Evolutionary conservation across 345 rosid genomes (phyloP).

Genomic region (Combretum micranthum): DNA sequence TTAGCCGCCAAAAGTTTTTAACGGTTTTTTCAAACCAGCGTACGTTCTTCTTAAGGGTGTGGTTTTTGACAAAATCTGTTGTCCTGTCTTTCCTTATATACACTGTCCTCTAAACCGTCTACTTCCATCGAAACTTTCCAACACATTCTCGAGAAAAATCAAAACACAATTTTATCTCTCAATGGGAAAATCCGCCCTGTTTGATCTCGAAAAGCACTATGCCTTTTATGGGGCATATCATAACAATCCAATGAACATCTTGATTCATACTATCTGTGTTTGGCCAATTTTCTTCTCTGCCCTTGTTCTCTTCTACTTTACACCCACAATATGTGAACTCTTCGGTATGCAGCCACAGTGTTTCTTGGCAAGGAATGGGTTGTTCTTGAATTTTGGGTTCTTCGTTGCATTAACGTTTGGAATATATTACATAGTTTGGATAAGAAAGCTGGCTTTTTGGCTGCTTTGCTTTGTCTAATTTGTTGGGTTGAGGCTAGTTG

Average conservation of each 20-base stretch:
- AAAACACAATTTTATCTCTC: not conserved
- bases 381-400: slow-evolving; percentile 21
- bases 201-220: slow-evolving; percentile 26
- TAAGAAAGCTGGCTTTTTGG: slow-evolving; percentile 22
- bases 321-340: slow-evolving; percentile 4
- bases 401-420: slow-evolving; percentile 16
- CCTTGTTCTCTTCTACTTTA: slow-evolving; percentile 19
- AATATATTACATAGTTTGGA: slow-evolving; percentile 18
- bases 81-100: no score
- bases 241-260: slow-evolving; percentile 17
- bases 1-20: no score
- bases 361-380: slow-evolving; percentile 4
- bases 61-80: no score
- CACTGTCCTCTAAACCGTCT: no score
- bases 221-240: slow-evolving; percentile 34
- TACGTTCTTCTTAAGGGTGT: no score
- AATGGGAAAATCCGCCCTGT: slow-evolving; percentile 10
- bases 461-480: slow-evolving; percentile 22
- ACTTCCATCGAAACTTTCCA: no score
- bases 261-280: slow-evolving; percentile 21
- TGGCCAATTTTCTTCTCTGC: slow-evolving; percentile 27
- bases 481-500: slow-evolving; percentile 29
- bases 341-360: no score
- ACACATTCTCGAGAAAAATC: not conserved
- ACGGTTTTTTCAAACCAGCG: no score